These are phyloP conservation scores for Camelina neglecta DNA, from an alignment of 345 rosid species.

Conservation along the genomic window DNA sequence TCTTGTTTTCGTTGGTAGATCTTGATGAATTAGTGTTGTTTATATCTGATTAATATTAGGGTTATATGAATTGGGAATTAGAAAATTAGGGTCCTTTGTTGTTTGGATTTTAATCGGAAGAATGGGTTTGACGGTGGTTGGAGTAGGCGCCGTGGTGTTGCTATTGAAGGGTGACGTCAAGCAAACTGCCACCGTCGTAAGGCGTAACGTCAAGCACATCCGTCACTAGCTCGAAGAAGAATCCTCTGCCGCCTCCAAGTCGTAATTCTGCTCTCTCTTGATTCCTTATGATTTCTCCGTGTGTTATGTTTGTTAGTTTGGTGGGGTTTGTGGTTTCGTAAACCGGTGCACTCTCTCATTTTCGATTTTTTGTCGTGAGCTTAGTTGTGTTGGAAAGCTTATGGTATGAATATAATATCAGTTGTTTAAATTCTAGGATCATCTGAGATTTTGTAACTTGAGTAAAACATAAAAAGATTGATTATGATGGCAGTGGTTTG, in stretches of 20 bases:
- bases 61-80: no score
- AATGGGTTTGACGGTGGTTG: slow-evolving; percentile 92
- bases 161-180: slow-evolving; percentile 85
- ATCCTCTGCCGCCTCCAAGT: slow-evolving; percentile 75
- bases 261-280: neutral
- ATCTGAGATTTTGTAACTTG: slow-evolving; percentile 11
- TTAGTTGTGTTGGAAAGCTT: neutral
- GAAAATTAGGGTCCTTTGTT: no score
- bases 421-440: neutral
- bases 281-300: neutral
- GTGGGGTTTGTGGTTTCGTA: slow-evolving; percentile 16
- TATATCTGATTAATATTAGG: no score
- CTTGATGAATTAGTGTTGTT: no score
- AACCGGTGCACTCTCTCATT: no score
- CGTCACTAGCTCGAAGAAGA: slow-evolving; percentile 95
- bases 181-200: slow-evolving; percentile 77
- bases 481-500: neutral
- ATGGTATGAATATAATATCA: neutral
- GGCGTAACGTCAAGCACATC: slow-evolving; percentile 88
- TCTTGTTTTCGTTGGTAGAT: no score
- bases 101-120: neutral
- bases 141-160: slow-evolving; percentile 88
- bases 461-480: neutral
- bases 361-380: no score
- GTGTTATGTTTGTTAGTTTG: neutral